Evolutionary conservation across 208 protist species (phyloP).

Genomic region (Lotmaria passim): DNA sequence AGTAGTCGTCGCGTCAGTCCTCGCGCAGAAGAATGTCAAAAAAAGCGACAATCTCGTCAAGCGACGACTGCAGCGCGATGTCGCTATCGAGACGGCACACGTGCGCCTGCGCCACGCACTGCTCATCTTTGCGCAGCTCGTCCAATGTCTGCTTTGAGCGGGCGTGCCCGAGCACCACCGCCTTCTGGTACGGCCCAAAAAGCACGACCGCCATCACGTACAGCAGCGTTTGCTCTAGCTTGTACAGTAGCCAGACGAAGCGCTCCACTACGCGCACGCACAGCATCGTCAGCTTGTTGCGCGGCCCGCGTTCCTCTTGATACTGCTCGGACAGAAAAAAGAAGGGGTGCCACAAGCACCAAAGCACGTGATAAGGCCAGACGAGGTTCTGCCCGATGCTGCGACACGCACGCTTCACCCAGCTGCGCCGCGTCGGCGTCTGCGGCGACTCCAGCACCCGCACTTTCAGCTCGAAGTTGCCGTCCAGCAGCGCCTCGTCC

Average conservation of each 20-base stretch:
- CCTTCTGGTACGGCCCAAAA: conserved; percentile 67
- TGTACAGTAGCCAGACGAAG: conserved; percentile 25
- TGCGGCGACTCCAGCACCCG: conserved; percentile 23
- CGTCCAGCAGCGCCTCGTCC: conserved; percentile 43
- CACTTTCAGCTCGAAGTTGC: conserved; percentile 33
- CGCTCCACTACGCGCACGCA: conserved; percentile 20
- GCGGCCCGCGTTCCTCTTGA: conserved; percentile 36
- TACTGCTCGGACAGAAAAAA: conserved; percentile 56
- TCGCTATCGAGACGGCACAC: conserved; percentile 67
- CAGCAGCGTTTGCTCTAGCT: conserved; percentile 47
- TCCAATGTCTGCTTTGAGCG: conserved; percentile 41
- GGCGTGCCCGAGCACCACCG: conserved; percentile 44
- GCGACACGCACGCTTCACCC: not conserved
- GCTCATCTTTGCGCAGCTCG: conserved; percentile 48
- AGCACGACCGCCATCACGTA: conserved; percentile 74
- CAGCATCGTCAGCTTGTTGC: not conserved
- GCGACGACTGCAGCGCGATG: conserved; percentile 52
- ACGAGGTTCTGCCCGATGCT: not conserved
- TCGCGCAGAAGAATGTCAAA: conserved; percentile 57
- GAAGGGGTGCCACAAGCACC: conserved; percentile 38
- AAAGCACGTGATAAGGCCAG: conserved; percentile 29
- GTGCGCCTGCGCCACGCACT: conserved; percentile 56
- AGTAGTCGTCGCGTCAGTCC: not conserved
- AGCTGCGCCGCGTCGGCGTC: not conserved
- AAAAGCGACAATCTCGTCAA: conserved; percentile 60